phyloP scores from a whole-genome alignment of 768 basidiomycete genomes.

The Collybia nuda region DNA sequence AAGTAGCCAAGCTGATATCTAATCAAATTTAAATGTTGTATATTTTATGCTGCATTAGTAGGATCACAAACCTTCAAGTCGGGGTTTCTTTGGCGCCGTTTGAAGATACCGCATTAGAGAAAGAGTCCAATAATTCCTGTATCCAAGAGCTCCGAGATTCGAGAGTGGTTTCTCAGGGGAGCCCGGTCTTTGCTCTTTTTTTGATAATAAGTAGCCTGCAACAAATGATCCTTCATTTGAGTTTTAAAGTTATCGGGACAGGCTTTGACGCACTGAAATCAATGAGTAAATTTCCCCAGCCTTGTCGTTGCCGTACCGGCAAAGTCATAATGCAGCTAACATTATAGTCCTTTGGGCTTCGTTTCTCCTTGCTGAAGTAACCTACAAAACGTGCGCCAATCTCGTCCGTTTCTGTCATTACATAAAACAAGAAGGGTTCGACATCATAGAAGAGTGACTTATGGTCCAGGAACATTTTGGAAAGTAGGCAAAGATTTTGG shows the following conservation, averaged over 20 bases:
- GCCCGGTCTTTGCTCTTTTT: conserved; percentile 87
- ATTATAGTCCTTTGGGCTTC: conserved; percentile 94
- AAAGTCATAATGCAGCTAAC: conserved; percentile 99
- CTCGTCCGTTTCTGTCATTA: conserved; percentile 91
- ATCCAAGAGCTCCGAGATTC: conserved; percentile 89
- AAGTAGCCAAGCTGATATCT: conserved; percentile 86
- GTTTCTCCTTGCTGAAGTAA: conserved; percentile 99
- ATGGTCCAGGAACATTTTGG: conserved; percentile 99
- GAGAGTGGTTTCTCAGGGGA: conserved; percentile 97
- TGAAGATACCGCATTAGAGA: conserved; percentile 78
- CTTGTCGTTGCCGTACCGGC: conserved; percentile 89
- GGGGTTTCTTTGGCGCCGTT: conserved; percentile 56
- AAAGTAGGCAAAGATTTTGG: conserved; percentile 95
- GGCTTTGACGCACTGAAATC: conserved; percentile 83
- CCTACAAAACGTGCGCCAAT: conserved; percentile 92
- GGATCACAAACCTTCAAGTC: conserved; percentile 63
- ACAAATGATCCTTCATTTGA: conserved; percentile 7
- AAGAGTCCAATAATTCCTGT: conserved; percentile 92
- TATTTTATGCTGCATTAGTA: no score
- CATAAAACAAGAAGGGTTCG: conserved; percentile 98
- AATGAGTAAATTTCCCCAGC: conserved; percentile 96
- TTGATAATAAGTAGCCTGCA: conserved; percentile 91
- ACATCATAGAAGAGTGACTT: conserved; percentile 99
- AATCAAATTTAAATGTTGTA: not conserved
- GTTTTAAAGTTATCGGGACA: not conserved